phyloP scores from a whole-genome alignment of 345 rosid genomes.

The Abelmoschus esculentus region DNA sequence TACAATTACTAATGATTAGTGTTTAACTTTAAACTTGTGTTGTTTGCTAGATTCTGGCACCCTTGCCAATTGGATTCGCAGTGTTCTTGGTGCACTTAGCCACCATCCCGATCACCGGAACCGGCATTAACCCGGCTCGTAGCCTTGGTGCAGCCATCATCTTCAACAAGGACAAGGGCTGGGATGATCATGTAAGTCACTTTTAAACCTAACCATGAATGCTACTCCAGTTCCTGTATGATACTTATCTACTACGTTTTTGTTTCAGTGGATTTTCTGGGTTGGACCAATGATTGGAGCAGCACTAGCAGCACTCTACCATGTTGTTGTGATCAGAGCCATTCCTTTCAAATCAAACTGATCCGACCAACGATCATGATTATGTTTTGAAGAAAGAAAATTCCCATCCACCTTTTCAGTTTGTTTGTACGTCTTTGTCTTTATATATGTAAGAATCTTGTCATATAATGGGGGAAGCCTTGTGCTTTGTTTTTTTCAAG shows the following conservation, averaged over 20 bases:
- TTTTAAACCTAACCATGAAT: neutral
- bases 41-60: slow-evolving; percentile 47
- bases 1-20: neutral
- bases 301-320: slow-evolving; percentile 69
- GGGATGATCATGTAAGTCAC: slow-evolving; percentile 58
- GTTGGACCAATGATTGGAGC: slow-evolving; percentile 73
- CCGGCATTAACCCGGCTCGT: slow-evolving; percentile 66
- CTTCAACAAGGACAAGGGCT: slow-evolving; percentile 38
- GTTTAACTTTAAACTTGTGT: neutral
- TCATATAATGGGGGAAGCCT: neutral
- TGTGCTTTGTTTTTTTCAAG: neutral
- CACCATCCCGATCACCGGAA: slow-evolving; percentile 59
- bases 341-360: slow-evolving; percentile 55
- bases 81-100: slow-evolving; percentile 70
- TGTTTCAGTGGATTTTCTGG: slow-evolving; percentile 69
- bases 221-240: neutral
- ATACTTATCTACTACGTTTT: neutral
- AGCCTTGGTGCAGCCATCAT: slow-evolving; percentile 71
- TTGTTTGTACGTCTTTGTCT: slow-evolving; percentile 6
- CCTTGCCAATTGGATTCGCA: slow-evolving; percentile 58
- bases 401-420: neutral
- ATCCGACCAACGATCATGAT: neutral
- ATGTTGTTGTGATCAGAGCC: slow-evolving; percentile 66
- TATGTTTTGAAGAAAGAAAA: neutral
- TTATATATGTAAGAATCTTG: neutral